Evolutionary conservation across 345 rosid species (phyloP).

Genomic region (Melaleuca quinquenervia): DNA sequence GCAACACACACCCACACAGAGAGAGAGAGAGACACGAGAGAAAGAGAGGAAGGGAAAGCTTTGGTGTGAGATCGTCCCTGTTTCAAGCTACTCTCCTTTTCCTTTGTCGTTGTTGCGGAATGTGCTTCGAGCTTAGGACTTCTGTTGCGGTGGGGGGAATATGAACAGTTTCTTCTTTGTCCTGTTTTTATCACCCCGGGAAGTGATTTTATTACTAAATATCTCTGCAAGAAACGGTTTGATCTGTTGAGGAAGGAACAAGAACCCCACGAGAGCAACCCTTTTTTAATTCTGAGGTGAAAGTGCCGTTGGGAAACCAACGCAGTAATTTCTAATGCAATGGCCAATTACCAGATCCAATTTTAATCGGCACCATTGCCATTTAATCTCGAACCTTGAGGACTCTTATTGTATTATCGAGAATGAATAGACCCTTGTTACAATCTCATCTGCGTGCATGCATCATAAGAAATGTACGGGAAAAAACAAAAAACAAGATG

Average conservation of each 20-base stretch:
- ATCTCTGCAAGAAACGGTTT: not conserved
- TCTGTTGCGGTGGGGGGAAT: not conserved
- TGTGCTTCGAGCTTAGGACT: not conserved
- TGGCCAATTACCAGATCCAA: not conserved
- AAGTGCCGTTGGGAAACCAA: not conserved
- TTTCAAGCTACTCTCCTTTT: not conserved
- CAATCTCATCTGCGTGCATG: not conserved
- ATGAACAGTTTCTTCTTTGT: not conserved
- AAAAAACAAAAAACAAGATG: not conserved
- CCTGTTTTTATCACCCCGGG: not conserved
- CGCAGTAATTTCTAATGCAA: not conserved
- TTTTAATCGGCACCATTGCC: not conserved
- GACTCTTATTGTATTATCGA: not conserved
- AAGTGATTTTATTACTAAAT: not conserved
- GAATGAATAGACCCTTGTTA: not conserved
- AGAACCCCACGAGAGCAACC: not conserved
- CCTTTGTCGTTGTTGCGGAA: not conserved
- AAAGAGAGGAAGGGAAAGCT: not conserved
- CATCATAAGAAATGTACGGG: no score
- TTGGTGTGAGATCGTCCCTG: not conserved
- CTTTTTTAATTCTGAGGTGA: not conserved
- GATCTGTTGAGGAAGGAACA: not conserved
- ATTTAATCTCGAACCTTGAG: not conserved
- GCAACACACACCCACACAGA: not conserved
- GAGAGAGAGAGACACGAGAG: not conserved